Evolutionary conservation across 108 stramenopile species (phyloP), one percentile per base, ranked within the genome.

Genomic region (Cyclotella baltica): DNA sequence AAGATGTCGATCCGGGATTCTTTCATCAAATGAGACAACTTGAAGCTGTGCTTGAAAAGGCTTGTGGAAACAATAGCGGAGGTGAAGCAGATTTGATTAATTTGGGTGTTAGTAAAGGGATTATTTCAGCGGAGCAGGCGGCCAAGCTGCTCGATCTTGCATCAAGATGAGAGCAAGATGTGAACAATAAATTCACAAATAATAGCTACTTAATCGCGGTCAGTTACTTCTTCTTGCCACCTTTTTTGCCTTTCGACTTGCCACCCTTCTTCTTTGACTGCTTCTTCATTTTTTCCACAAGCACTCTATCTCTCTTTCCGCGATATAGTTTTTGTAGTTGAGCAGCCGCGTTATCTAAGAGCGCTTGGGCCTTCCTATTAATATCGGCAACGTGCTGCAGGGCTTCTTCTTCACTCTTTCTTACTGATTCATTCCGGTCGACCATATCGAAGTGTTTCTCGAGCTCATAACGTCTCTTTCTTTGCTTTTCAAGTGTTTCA

Each of bases 1-100:
- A 64, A 25, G 85, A 85, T 1, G 67, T 83, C 1, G 88, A 89
- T 78, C 85, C 88, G 16, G 88, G 88, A 16, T 89, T 89, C 71
- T 83, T 83, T 46, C 70, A 70, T 57, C 88, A 89, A 81, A 89
- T 89, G 88, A 63, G 59, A 11, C 73, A 76, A 56, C 70, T 88
- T 35, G 83, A 84, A 40, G 47, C 65, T 22, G 85, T 80, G 19
- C 62, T 88, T 62, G 51, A 83, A 62, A 58, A 59, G 15, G 61
- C 66, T 16, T 72, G 61, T 36, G 34, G 71, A 20, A 37, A 68
- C 30, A 50, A 34, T 33, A 36, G 51, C 16, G 53, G 57, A 0
- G 65, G 40, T 22, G 33, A 22, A 11, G 30, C 2, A 25, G 81
- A 77, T 66, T 28, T 82, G 1, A 66, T 82, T 38, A 23, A 62